phyloP scores from a whole-genome alignment of 805 yeast genomes.

The Wickerhamia fluorescens region DNA sequence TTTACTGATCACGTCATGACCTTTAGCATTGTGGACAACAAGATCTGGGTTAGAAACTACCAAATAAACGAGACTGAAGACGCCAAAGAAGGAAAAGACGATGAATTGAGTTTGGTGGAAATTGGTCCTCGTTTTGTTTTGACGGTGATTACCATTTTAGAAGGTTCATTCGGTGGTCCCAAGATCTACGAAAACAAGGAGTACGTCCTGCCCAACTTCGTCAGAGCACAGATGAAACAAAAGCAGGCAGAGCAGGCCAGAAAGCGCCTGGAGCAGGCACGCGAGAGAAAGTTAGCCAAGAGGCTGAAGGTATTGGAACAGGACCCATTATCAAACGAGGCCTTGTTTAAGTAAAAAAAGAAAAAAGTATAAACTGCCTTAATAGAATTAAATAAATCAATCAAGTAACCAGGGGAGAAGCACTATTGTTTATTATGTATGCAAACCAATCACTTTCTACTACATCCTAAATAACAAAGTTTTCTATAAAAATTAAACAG shows the following conservation, averaged over 20 bases:
- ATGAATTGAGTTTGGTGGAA: constrained; percentile 77
- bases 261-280: constrained; percentile 71
- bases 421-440: constrained; percentile 1
- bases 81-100: constrained; percentile 46
- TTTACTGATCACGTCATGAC: constrained; percentile 94
- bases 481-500: background rate
- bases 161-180: constrained; percentile 97
- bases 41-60: constrained; percentile 92
- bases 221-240: constrained; percentile 80
- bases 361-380: constrained; percentile 3
- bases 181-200: constrained; percentile 95
- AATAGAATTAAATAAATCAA: constrained; percentile 5
- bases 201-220: constrained; percentile 92
- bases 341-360: constrained; percentile 48
- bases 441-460: background rate
- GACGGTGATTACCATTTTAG: constrained; percentile 84
- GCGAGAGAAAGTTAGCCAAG: constrained; percentile 64
- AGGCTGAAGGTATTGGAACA: constrained; percentile 67
- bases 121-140: constrained; percentile 95
- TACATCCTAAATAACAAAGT: background rate
- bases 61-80: constrained; percentile 71
- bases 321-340: constrained; percentile 79
- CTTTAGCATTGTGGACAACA: constrained; percentile 85
- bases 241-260: constrained; percentile 75
- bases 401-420: background rate